phyloP scores from a whole-genome alignment of 805 yeast genomes.

The Zygotorulaspora chibaensis region DNA sequence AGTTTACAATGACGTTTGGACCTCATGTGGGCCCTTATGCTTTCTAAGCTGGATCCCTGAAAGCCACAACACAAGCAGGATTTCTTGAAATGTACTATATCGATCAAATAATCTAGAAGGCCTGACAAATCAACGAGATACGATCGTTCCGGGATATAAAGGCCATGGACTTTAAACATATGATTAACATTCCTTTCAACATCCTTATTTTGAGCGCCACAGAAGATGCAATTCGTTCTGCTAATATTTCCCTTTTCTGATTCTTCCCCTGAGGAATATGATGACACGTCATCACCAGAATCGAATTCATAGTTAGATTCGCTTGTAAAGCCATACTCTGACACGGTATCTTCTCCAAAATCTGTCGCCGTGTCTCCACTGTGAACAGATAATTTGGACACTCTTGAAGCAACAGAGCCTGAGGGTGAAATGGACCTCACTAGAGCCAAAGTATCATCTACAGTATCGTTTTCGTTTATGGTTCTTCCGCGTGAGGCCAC shows the following conservation, averaged over 20 bases:
- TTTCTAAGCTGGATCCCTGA: conserved; percentile 78
- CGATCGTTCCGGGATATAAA: conserved; percentile 79
- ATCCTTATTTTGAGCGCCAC: conserved; percentile 50
- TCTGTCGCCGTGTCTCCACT: conserved; percentile 37
- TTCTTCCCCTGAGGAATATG: conserved; percentile 22
- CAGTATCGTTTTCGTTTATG: not conserved
- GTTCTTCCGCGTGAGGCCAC: conserved; percentile 1
- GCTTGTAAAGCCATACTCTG: conserved; percentile 45
- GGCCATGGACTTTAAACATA: conserved; percentile 76
- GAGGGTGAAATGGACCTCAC: conserved; percentile 48
- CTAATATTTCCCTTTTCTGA: conserved; percentile 36
- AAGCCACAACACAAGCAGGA: conserved; percentile 78
- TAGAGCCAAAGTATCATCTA: not conserved
- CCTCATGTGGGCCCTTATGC: conserved; percentile 83
- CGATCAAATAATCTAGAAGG: conserved; percentile 67
- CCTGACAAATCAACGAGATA: conserved; percentile 69
- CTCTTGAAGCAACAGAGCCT: conserved; percentile 49
- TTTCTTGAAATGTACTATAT: conserved; percentile 77
- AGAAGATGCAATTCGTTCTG: conserved; percentile 50
- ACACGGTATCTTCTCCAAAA: conserved; percentile 44
- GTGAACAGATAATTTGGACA: conserved; percentile 43
- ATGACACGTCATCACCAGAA: conserved; percentile 34
- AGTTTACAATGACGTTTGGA: conserved; percentile 83
- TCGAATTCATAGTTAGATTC: conserved; percentile 36
- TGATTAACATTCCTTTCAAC: conserved; percentile 63